These are phyloP conservation scores for Chaetomium tenue DNA, from an alignment of 495 filamentous ascomycete species.

Conservation along the genomic window DNA sequence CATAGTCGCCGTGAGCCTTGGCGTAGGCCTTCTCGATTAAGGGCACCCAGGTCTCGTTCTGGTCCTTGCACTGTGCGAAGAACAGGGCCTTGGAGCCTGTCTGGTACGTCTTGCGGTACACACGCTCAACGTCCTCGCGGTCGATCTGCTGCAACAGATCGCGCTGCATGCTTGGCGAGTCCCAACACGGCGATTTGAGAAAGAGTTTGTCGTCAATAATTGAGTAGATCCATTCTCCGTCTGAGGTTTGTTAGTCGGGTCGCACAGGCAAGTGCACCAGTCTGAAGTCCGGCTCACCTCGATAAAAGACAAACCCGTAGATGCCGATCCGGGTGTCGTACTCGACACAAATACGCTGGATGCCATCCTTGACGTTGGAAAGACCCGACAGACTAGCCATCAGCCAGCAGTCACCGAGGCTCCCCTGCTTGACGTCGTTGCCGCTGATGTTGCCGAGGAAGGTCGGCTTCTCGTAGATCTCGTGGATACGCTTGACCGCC, in stretches of 20 bases:
- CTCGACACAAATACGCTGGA: conserved; percentile 80
- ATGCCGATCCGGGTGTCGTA: conserved; percentile 74
- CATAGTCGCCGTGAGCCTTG: conserved; percentile 86
- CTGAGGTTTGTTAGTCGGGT: conserved; percentile 34
- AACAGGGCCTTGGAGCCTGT: conserved; percentile 77
- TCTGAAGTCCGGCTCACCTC: conserved; percentile 38
- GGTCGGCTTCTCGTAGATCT: conserved; percentile 84
- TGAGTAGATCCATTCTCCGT: conserved; percentile 91
- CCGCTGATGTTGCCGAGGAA: conserved; percentile 76
- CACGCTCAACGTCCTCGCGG: conserved; percentile 64
- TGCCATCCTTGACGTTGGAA: conserved; percentile 70
- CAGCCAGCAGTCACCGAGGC: conserved; percentile 90
- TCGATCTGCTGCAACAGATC: conserved; percentile 58
- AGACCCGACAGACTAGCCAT: conserved; percentile 84
- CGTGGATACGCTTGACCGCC: conserved; percentile 70
- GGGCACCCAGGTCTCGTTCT: conserved; percentile 93
- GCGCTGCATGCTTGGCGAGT: conserved; percentile 56
- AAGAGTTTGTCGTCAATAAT: conserved; percentile 83
- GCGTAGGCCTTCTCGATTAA: conserved; percentile 94
- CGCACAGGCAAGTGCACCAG: too few species aligned
- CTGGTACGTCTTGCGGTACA: conserved; percentile 77
- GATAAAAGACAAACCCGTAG: conserved; percentile 92
- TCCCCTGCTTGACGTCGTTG: conserved; percentile 76
- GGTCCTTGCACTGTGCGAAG: conserved; percentile 81
- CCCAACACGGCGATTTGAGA: conserved; percentile 78